phyloP scores from a whole-genome alignment of 345 rosid genomes.

The Brassica napus region DNA sequence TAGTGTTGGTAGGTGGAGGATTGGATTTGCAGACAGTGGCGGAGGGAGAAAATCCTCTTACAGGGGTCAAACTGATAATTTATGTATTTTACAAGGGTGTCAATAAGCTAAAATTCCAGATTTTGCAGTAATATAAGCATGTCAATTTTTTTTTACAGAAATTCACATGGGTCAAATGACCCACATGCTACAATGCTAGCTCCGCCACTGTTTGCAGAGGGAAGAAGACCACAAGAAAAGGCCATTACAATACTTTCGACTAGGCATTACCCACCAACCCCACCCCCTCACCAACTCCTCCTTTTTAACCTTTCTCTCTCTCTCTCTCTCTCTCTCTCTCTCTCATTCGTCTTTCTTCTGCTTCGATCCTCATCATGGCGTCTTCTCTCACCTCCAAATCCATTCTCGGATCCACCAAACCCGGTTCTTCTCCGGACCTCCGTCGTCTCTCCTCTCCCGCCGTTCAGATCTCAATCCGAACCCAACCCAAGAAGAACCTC shows the following conservation, averaged over 20 bases:
- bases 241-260: not conserved
- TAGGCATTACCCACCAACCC: conserved; percentile 36
- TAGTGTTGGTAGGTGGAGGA: conserved; percentile 32
- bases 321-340: not conserved
- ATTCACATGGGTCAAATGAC: no score
- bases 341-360: conserved; percentile 17
- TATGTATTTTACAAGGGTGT: no score
- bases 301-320: not conserved
- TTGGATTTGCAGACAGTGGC: not conserved
- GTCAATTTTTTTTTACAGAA: no score
- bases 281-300: conserved; percentile 12
- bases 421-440: conserved; percentile 45
- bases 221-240: conserved; percentile 16
- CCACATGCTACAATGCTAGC: no score
- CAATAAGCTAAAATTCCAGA: no score
- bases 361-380: conserved; percentile 45
- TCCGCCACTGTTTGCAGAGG: not conserved
- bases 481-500: conserved; percentile 48
- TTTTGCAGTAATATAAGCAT: no score
- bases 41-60: no score
- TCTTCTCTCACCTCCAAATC: conserved; percentile 53
- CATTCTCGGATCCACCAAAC: conserved; percentile 51
- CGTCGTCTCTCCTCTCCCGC: conserved; percentile 46
- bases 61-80: no score
- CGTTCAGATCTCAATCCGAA: conserved; percentile 48